Conservation (phyloP, 768 basidiomycete species). For the Candolleomyces eurysporus region DNA sequence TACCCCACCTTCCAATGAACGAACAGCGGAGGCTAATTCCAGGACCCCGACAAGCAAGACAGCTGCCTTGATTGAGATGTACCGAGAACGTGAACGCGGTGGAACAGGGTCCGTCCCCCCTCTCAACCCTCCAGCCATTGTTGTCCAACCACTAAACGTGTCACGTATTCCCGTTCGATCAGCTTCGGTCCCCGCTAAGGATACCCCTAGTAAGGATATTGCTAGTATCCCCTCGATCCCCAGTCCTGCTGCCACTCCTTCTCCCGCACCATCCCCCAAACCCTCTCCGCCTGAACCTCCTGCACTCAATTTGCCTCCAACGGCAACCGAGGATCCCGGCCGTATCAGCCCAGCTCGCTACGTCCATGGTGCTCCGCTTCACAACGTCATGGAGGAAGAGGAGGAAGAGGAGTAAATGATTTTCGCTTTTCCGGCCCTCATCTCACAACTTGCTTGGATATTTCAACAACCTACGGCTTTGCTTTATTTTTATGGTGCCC, state of each 20-base stretch:
- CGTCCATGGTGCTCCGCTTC: slow-evolving; percentile 80
- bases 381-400: slow-evolving; percentile 84
- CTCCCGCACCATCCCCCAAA: slow-evolving; percentile 24
- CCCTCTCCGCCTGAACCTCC: slow-evolving; percentile 22
- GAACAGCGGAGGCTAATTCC: background rate
- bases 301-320: slow-evolving; percentile 19
- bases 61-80: slow-evolving; percentile 82
- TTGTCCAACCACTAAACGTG: slow-evolving; percentile 32
- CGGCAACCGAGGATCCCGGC: slow-evolving; percentile 46
- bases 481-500: background rate
- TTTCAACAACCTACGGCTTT: background rate
- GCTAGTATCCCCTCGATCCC: slow-evolving; percentile 13
- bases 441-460: background rate
- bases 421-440: background rate
- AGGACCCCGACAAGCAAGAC: slow-evolving; percentile 46
- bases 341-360: slow-evolving; percentile 71
- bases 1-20: slow-evolving; percentile 26
- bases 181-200: slow-evolving; percentile 20
- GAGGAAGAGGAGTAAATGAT: slow-evolving; percentile 39
- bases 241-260: slow-evolving; percentile 22
- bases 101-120: slow-evolving; percentile 29
- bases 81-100: slow-evolving; percentile 63
- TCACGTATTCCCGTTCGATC: slow-evolving; percentile 41
- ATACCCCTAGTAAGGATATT: slow-evolving; percentile 4
- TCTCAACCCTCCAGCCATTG: slow-evolving; percentile 17